Base-by-base conservation (phyloP, 306 rosid genomes). In the Citrullus colocynthis region DNA sequence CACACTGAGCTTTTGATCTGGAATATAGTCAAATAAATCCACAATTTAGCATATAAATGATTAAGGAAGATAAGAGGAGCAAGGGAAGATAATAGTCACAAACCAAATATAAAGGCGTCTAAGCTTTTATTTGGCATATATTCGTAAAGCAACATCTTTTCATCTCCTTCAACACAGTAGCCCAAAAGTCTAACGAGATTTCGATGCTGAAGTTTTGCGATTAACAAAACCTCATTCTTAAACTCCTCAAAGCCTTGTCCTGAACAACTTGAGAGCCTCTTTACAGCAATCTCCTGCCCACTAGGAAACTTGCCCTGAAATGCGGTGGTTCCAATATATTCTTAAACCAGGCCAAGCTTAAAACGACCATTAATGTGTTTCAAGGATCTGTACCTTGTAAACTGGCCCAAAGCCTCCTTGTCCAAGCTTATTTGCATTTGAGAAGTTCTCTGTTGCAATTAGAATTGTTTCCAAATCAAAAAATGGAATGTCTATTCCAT, bases 191-290 rank as follows among this genome's bases (percentile, higher is more conserved):
- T 80, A 71, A 92, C 96, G 12, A 92, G 85, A 74, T 92, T 92
- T 42, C 96, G 80, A 79, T 92, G 93, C 79, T 90, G 97, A 79
- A 92, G 97, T 72, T 88, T 90, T 45, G 96, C 93, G 14, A 93
- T 90, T 84, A 90, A 80, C 55, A 93, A 75, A 80, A 92, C 96
- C 80, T 92, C 97, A 74, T 92, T 92, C 63, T 86, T 89, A 70
- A 92, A 90, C 80, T 92, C 93, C 78, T 88, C 91, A 34, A 81
- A 84, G 69, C 96, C 97, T 88, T 93, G 96, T 20, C 93, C 90
- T 6, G 96, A 93, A 80, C 89, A 81, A 60, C 91, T 93, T 56
- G 96, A 92, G 30, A 91, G 91, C 81, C 97, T 91, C 80, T 93
- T 90, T 8, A 89, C 92, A 7, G 93, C 97, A 49, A 92, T 74